Evolutionary conservation across 202 grass and related monocot species (phyloP), one percentile per base, ranked within the genome.

Genomic region (Brachypodium distachyon): DNA sequence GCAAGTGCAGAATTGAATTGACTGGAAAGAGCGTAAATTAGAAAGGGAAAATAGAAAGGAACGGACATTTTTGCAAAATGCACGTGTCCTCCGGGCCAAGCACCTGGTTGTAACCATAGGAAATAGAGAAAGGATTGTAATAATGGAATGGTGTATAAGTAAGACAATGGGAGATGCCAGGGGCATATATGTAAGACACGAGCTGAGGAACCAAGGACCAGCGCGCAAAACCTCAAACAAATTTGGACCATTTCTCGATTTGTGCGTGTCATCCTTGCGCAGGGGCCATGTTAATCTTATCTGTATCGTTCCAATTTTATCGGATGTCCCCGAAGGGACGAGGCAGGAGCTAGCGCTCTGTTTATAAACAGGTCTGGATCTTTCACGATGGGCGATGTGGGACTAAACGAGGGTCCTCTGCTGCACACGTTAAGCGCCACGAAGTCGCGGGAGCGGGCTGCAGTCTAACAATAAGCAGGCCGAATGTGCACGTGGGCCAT

Each of bases 261-360:
- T 56, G 12, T 56, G 53, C 25, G 25, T 56, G 53, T 28, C 53
- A 7, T 56, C 23, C 52, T 55, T 55, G 23, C 52, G 52, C 52
- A 56, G 25, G 12, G 53, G 25, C 23, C 53, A 28, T 56, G 53
- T 12, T 56, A 55, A 55, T 28, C 51, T 54, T 27, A 21, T 54
- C 52, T 28, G 25, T 56, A 57, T 57, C 53, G 0, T 57, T 57
- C 26, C 32, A 61, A 61, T 61, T 61, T 61, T 61, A 61, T 37
- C 9, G 4, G 32, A 37, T 40, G 60, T 13, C 34, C 60, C 4
- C 10, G 1, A 40, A 64, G 34, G 11, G 10, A 40, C 34, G 2
- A 1, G 1, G 0, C 0, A 0, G 4, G 0, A n/a, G 9, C 17
- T 19, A 63, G 31, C 4, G 4, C 6, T 0, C 1, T 0, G 21